Percentiles rank a stretch among this genome's conserved stretches.
Evolutionary conservation across 2,329 filamentous ascomycete species (phyloP).

Genomic region (Cryphonectria parasitica): DNA sequence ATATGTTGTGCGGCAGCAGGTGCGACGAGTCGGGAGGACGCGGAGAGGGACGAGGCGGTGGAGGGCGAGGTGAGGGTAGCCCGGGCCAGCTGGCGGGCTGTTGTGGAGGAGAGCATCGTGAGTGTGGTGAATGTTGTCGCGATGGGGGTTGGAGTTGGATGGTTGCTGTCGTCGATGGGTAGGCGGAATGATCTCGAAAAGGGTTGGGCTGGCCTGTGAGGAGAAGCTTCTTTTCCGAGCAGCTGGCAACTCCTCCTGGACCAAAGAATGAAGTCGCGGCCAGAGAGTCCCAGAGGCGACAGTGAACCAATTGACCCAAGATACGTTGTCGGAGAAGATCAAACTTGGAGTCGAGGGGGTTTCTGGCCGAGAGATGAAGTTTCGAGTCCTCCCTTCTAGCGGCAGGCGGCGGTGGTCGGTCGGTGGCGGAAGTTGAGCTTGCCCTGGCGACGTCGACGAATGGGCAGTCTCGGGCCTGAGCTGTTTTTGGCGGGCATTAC

Average conservation of each 20-base stretch:
- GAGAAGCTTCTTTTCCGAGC: background rate
- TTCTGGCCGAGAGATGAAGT: background rate
- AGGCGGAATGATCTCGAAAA: background rate
- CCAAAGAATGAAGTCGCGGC: background rate
- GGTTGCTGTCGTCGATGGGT: background rate
- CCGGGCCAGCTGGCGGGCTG: conserved; percentile 31
- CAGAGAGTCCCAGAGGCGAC: background rate
- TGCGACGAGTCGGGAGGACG: conserved; percentile 16
- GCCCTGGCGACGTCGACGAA: conserved; percentile 21
- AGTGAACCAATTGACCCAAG: background rate
- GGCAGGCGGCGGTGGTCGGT: background rate
- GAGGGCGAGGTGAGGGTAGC: conserved; percentile 19
- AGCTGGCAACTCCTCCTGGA: background rate
- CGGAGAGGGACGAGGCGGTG: conserved; percentile 7
- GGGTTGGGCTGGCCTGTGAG: background rate
- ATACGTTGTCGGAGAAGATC: background rate
- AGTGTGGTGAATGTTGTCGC: background rate
- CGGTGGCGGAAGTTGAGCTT: conserved; percentile 10
- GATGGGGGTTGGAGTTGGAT: background rate
- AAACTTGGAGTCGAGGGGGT: background rate
- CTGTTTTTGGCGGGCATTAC: conserved; percentile 32
- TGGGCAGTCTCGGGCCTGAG: conserved; percentile 16
- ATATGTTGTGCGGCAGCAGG: conserved; percentile 10
- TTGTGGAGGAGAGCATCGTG: conserved; percentile 25
- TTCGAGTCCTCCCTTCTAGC: background rate